phyloP scores from a whole-genome alignment of 805 yeast species.

The Saccharomycopsis sp. region DNA sequence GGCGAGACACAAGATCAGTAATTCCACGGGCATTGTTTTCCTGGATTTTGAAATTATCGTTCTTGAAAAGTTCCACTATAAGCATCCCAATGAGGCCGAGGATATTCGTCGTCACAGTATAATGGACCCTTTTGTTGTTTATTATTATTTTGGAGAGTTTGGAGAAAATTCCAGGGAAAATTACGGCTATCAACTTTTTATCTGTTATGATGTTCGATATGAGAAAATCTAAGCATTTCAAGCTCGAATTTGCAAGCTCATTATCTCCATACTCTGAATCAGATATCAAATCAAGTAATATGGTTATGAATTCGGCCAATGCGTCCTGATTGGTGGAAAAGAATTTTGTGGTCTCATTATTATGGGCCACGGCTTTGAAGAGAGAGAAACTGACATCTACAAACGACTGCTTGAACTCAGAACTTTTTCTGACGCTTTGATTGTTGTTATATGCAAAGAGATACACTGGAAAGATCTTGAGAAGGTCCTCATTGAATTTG shows the following conservation, averaged over 20 bases:
- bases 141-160: slow-evolving; percentile 15
- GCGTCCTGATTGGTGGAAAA: slow-evolving; percentile 10
- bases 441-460: slow-evolving; percentile 2
- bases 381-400: slow-evolving; percentile 5
- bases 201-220: slow-evolving; percentile 8
- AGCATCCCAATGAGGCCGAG: slow-evolving; percentile 2
- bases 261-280: background rate
- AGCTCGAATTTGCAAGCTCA: background rate
- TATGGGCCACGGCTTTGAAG: background rate
- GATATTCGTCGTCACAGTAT: background rate
- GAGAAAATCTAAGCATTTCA: slow-evolving; percentile 4
- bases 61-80: background rate
- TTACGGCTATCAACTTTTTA: slow-evolving; percentile 3
- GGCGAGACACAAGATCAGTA: background rate
- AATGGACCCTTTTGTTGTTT: slow-evolving; percentile 6
- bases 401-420: slow-evolving; percentile 5
- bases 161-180: slow-evolving; percentile 17
- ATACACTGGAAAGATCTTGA: slow-evolving; percentile 10
- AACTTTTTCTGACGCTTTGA: background rate
- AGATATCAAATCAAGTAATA: background rate
- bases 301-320: slow-evolving; percentile 12
- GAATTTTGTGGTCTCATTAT: background rate
- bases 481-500: slow-evolving; percentile 3
- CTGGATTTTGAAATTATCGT: slow-evolving; percentile 3
- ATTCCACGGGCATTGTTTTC: background rate